Evolutionary conservation across 345 rosid genomes (phyloP).

Genomic region (Pistacia vera): DNA sequence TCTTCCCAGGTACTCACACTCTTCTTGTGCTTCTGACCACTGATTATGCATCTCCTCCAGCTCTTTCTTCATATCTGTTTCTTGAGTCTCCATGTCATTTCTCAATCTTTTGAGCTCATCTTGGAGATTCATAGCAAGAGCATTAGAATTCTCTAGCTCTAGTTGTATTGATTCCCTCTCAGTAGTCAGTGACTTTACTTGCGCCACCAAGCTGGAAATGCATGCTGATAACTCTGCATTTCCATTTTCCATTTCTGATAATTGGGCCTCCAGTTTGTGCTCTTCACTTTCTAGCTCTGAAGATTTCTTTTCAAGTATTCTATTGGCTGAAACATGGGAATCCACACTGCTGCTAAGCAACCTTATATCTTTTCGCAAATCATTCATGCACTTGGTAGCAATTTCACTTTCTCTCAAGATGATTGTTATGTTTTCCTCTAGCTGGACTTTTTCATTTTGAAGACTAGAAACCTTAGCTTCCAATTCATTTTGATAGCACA

Average conservation of each 20-base stretch:
- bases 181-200: slow-evolving; percentile 31
- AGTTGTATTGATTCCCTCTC: slow-evolving; percentile 31
- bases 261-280: slow-evolving; percentile 29
- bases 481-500: slow-evolving; percentile 18
- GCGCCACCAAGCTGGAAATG: slow-evolving; percentile 37
- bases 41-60: slow-evolving; percentile 26
- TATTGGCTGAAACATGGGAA: slow-evolving; percentile 44
- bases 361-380: slow-evolving; percentile 39
- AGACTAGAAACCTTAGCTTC: slow-evolving; percentile 39
- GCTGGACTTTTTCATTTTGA: slow-evolving; percentile 34
- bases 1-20: slow-evolving; percentile 30
- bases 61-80: slow-evolving; percentile 21
- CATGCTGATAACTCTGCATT: slow-evolving; percentile 32
- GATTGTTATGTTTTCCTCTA: slow-evolving; percentile 38
- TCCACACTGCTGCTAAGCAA: slow-evolving; percentile 35
- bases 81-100: slow-evolving; percentile 28
- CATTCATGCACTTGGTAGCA: slow-evolving; percentile 44
- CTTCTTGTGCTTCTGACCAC: slow-evolving; percentile 34
- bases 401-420: slow-evolving; percentile 35
- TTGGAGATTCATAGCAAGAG: slow-evolving; percentile 24
- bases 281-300: slow-evolving; percentile 38
- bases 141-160: slow-evolving; percentile 34
- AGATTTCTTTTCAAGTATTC: slow-evolving; percentile 39
- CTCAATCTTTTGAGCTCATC: slow-evolving; percentile 38
- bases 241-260: slow-evolving; percentile 34